A percentile compares a stretch with the other conserved stretches of the same genome.
phyloP scores from a whole-genome alignment of 192 early-diverging fungal genomes.

The Bifiguratus adelaidae region DNA sequence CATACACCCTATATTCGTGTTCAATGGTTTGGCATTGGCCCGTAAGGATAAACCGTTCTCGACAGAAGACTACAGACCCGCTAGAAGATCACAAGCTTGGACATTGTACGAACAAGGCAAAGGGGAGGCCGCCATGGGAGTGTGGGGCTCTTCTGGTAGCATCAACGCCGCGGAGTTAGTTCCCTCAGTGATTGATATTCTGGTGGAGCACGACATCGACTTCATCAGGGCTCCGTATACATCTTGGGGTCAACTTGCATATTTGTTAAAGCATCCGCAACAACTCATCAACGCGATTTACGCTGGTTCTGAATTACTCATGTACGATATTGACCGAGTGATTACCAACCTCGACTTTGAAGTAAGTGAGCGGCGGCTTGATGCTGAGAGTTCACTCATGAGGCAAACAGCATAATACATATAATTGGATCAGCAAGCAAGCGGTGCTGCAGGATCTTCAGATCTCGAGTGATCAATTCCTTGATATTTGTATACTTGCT shows the following conservation, averaged over 20 bases:
- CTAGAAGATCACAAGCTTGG: slow-evolving; percentile 55
- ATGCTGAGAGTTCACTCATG: background rate
- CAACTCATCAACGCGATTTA: slow-evolving; percentile 62
- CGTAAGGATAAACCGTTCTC: slow-evolving; percentile 62
- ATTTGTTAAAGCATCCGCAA: slow-evolving; percentile 55
- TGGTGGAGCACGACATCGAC: slow-evolving; percentile 53
- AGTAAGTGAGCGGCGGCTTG: slow-evolving; percentile 5
- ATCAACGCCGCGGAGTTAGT: slow-evolving; percentile 51
- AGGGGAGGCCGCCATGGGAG: slow-evolving; percentile 41
- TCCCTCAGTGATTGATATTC: slow-evolving; percentile 56
- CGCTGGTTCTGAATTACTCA: slow-evolving; percentile 60
- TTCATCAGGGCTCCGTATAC: slow-evolving; percentile 74
- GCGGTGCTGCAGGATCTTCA: slow-evolving; percentile 43
- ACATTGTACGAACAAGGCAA: slow-evolving; percentile 50
- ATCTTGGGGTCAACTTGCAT: slow-evolving; percentile 68
- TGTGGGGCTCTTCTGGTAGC: slow-evolving; percentile 39
- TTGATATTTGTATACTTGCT: slow-evolving; percentile 72
- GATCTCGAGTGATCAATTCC: slow-evolving; percentile 55
- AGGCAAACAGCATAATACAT: slow-evolving; percentile 41
- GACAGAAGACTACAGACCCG: slow-evolving; percentile 49
- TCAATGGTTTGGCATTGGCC: slow-evolving; percentile 55
- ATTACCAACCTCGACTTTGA: slow-evolving; percentile 51
- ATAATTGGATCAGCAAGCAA: slow-evolving; percentile 52
- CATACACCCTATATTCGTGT: slow-evolving; percentile 73
- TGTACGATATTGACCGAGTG: slow-evolving; percentile 68